phyloP scores from a whole-genome alignment of 192 early-diverging fungal genomes.

The Dissophora ornata region DNA sequence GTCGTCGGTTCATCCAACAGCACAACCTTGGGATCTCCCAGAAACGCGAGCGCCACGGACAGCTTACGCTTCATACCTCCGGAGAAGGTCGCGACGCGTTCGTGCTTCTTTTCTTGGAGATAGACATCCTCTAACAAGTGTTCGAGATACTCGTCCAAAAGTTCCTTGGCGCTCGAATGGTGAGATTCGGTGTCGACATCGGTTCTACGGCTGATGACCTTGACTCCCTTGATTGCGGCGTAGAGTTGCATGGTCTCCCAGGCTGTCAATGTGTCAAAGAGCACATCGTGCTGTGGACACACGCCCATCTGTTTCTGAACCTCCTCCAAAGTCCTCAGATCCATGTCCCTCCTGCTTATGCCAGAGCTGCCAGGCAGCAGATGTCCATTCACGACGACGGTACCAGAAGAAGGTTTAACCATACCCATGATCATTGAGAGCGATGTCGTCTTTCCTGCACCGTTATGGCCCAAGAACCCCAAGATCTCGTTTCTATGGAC shows the following conservation, averaged over 20 bases:
- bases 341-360: conserved; percentile 21
- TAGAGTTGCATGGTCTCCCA: conserved; percentile 62
- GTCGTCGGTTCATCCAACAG: conserved; percentile 71
- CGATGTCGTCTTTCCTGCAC: conserved; percentile 68
- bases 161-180: conserved; percentile 11
- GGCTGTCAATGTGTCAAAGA: conserved; percentile 59
- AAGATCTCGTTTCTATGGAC: conserved; percentile 62
- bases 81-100: conserved; percentile 46
- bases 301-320: conserved; percentile 63
- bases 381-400: conserved; percentile 42
- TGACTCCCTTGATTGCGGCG: conserved; percentile 62
- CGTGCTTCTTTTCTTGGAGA: conserved; percentile 56
- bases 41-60: conserved; percentile 60
- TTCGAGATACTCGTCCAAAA: conserved; percentile 42
- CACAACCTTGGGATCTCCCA: conserved; percentile 63
- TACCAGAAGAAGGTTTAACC: conserved; percentile 45
- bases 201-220: conserved; percentile 19
- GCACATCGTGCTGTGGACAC: conserved; percentile 68
- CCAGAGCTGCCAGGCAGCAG: conserved; percentile 32
- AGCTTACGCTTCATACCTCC: conserved; percentile 73
- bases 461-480: conserved; percentile 70
- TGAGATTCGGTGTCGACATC: not conserved
- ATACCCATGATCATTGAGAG: conserved; percentile 55
- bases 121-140: conserved; percentile 46
- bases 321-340: conserved; percentile 36